Base-by-base conservation (phyloP, 805 yeast species). In the Pichia sporocuriosa region DNA sequence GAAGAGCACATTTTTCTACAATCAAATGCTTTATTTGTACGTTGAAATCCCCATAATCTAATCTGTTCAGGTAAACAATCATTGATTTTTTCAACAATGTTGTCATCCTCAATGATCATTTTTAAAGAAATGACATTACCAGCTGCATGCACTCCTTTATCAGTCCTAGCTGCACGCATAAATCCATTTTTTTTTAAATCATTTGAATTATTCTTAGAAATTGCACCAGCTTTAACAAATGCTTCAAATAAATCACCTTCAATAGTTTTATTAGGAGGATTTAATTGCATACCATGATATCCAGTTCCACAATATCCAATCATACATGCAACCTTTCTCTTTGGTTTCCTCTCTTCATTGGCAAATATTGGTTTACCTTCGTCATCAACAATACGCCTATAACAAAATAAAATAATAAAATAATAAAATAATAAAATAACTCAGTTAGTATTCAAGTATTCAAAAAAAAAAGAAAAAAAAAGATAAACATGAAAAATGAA, bases 61-160 rank as follows among this genome's bases (percentile, higher is more conserved):
- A 93, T 86, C 47, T 85, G 89, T 8, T 75, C 88, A 1, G 98
- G 98, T 41, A 93, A 68, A 24, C 68, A 59, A 2, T 69, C 62
- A 61, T 93, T 93, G 62, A 93, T 81, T 59, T 80, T 84, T 35
- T 71, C 69, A 32, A 82, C 72, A 39, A 87, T 73, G 41, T 86
- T 81, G 12, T 71, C 77, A 54, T 89, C 95, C 57, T 87, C 95
- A 40, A 86, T 72, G 53, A 86, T 85, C 70, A 89, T 65, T 59
- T 89, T 89, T 52, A 84, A 68, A 13, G 94, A 82, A 33, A 90
- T 75, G 19, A 88, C 87, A 59, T 89, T 89, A 23, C 97, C 97
- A 2, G 96, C 96, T 11, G 97, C 97, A 63, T 89, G 97, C 20
- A 89, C 97, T 46, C 97, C 97, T 62, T 90, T 90, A 62, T 89